Base-by-base conservation (phyloP, 306 rosid genomes). In the Sesbania bispinosa region DNA sequence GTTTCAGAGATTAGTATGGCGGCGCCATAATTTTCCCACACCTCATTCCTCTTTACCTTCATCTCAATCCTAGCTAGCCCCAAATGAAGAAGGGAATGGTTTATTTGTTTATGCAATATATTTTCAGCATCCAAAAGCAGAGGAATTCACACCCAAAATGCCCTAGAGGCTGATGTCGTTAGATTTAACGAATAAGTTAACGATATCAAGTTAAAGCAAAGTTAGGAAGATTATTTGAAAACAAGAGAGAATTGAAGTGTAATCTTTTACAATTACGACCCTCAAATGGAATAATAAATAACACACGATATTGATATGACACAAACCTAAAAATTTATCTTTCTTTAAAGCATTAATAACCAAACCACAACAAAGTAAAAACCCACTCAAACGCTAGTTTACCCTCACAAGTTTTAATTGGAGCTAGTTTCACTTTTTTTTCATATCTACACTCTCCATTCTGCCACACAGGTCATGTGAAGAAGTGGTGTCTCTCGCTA, bases 381-480 rank as follows among this genome's bases (percentile, higher is more conserved):
- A 27, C 27, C 16, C 42, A 16, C 58, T 5, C 43, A 46, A 66
- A 45, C 15, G 41, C 16, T 52, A 46, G 4, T 64, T 43, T 64
- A 45, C 16, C 18, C 16, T 43, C 70, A 43, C 19, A 41, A 41
- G 39, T 23, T 62, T 63, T 2, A 63, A 41, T 26, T 8, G 23
- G 6, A 18, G 7, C 62, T 35, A 20, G 4, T 57, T 30, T 57
- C 62, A 55, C 10, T 13, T 54, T 14, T 21, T 41, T n/a, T 16
- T 42, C 6, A 27, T 71, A 71, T 71, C 76, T 71, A 71, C 76
- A 55, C 57, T 42, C 46, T 18, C 23, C 20, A 27, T 58, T 58
- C 77, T 11, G 16, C 26, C 61, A 32, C 73, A 33, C 5, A 33
- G 20, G 30, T 59, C 65, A 6, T 10, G 46, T 59, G 65, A 66